Evolutionary conservation across 257 asterid species (phyloP).

Genomic region (Plantago major): DNA sequence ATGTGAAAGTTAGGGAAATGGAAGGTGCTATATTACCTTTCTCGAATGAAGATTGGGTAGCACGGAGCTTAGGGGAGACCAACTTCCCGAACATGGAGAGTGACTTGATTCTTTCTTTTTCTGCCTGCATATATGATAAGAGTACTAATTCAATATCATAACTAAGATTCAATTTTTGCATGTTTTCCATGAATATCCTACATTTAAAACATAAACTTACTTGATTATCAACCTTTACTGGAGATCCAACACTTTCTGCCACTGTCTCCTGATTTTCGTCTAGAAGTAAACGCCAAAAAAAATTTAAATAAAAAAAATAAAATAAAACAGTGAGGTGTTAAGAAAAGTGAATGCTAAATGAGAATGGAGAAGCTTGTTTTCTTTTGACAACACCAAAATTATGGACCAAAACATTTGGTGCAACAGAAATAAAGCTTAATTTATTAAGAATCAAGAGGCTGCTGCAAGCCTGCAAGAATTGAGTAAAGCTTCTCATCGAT

Average conservation of each 20-base stretch:
- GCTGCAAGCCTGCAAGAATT: conserved; percentile 4
- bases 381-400: not conserved
- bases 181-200: not conserved
- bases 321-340: not conserved
- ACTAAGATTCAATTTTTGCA: not conserved
- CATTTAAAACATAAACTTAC: conserved; percentile 35
- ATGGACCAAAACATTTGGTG: conserved; percentile 8
- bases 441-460: conserved; percentile 4
- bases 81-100: conserved; percentile 81
- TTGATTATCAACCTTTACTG: conserved; percentile 36
- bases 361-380: not conserved
- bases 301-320: not conserved
- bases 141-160: not conserved
- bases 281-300: conserved; percentile 8
- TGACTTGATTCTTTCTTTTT: conserved; percentile 52
- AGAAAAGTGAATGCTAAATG: conserved; percentile 4
- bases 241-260: conserved; percentile 44
- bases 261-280: conserved; percentile 42
- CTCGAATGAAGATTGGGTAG: conserved; percentile 86
- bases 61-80: conserved; percentile 90
- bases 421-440: conserved; percentile 1
- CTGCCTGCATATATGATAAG: conserved; percentile 39
- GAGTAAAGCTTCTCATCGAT: not conserved
- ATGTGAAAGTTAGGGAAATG: not conserved
- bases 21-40: conserved; percentile 38